A percentile compares a stretch with the other conserved stretches of the same genome.
Evolutionary conservation across 331 rosid species (phyloP).

Genomic region (Quercus lobata): DNA sequence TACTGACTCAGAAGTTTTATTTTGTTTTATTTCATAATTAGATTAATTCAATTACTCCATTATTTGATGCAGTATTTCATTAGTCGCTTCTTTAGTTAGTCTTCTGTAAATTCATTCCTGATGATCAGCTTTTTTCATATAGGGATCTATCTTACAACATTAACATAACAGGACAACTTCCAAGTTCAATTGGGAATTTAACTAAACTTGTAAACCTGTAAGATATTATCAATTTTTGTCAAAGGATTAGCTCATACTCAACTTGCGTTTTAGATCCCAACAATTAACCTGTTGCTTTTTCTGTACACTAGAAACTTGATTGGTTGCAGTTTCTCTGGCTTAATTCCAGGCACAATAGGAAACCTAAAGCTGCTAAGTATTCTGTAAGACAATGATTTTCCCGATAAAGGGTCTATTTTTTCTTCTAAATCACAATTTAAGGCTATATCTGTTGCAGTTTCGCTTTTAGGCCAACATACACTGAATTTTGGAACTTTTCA

Average conservation of each 20-base stretch:
- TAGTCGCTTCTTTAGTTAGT: not conserved
- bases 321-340: not conserved
- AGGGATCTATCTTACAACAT: conserved; percentile 76
- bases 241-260: not conserved
- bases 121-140: not conserved
- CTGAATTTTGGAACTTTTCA: conserved; percentile 4
- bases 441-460: not conserved
- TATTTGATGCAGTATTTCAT: not conserved
- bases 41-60: not conserved
- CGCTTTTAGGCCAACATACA: not conserved
- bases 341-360: not conserved
- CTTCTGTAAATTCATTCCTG: conserved; percentile 12
- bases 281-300: conserved; percentile 15
- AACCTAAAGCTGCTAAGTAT: not conserved
- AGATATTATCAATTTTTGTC: conserved; percentile 17
- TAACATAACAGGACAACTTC: conserved; percentile 53
- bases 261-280: not conserved
- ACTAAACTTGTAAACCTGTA: conserved; percentile 53
- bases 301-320: not conserved
- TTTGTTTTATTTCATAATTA: not conserved
- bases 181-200: conserved; percentile 61
- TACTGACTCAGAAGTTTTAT: not conserved
- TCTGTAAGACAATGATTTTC: not conserved
- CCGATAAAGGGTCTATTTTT: not conserved
- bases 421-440: conserved; percentile 2